Evolutionary conservation across 2,329 filamentous ascomycete genomes (phyloP).

Genomic region (Paraphaeosphaeria minitans): DNA sequence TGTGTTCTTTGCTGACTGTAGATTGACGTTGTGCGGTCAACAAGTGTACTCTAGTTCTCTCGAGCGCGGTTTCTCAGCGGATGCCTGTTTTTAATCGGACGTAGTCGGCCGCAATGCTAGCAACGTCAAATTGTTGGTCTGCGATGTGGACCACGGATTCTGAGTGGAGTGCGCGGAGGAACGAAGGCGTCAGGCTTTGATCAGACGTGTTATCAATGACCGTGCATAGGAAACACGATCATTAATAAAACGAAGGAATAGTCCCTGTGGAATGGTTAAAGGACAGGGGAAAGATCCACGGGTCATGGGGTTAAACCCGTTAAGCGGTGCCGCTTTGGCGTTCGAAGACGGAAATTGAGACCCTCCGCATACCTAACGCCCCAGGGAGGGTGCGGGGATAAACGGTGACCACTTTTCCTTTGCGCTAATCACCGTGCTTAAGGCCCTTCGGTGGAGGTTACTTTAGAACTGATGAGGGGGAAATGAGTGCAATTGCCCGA

Average conservation of each 20-base stretch:
- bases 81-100: neutral
- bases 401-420: neutral
- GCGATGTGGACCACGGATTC: neutral
- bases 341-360: neutral
- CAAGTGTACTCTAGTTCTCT: neutral
- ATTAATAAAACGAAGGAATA: neutral
- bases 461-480: neutral
- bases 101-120: neutral
- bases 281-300: conserved; percentile 2
- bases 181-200: neutral
- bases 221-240: neutral
- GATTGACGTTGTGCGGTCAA: neutral
- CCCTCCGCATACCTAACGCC: neutral
- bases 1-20: neutral
- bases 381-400: neutral
- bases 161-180: neutral
- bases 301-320: conserved; percentile 1
- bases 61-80: neutral
- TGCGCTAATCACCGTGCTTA: neutral
- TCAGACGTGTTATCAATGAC: neutral
- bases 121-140: neutral
- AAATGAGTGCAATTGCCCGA: neutral
- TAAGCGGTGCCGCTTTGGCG: conserved; percentile 3
- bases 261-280: neutral
- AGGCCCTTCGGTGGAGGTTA: neutral